Base-by-base conservation (phyloP, 495 filamentous ascomycete genomes). In the Aspergillus campestris region DNA sequence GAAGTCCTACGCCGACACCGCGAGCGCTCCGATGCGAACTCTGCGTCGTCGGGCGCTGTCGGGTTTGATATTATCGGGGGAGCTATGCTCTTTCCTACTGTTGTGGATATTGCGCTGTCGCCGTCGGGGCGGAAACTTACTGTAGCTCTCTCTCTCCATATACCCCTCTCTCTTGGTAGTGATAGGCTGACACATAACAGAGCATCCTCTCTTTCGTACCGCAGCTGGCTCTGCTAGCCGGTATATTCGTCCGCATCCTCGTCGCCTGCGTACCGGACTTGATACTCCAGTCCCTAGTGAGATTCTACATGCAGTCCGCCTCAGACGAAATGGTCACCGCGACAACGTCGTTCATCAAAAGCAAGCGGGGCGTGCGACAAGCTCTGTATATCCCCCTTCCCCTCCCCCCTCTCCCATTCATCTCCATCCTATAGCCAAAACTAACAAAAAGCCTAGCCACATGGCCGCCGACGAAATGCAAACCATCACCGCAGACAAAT, bases 401-500 rank as follows among this genome's bases (percentile, higher is more conserved):
- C 8, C 10, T 38, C 45, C 12, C 15, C 41, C 14, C 42, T 42
- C 14, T 0, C 41, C 32, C n/a, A n/a, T n/a, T n/a, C n/a, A n/a
- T n/a, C n/a, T n/a, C 13, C 34, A 31, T 43, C 34, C 7, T 12
- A 8, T 28, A 18, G 10, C n/a, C 28, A 8, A 31, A 29, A 7
- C 12, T 39, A 38, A 33, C 13, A 13, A 35, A 12, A 34, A n/a
- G n/a, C n/a, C n/a, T 45, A 83, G 78, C 51, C 64, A 77, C 48
- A 75, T 87, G 70, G 83, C 77, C 5, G 69, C 67, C 8, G 78
- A 94, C 49, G 91, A 97, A 64, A 84, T 97, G 78, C 54, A 60
- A 5, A 72, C 63, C 5, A 94, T 97, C 53, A 80, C 76, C 2
- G 69, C 82, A 15, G 87, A 95, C 51, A 72, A 66, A 53, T 95